Conservation (phyloP, 306 rosid species). For the Prunus salicina region DNA sequence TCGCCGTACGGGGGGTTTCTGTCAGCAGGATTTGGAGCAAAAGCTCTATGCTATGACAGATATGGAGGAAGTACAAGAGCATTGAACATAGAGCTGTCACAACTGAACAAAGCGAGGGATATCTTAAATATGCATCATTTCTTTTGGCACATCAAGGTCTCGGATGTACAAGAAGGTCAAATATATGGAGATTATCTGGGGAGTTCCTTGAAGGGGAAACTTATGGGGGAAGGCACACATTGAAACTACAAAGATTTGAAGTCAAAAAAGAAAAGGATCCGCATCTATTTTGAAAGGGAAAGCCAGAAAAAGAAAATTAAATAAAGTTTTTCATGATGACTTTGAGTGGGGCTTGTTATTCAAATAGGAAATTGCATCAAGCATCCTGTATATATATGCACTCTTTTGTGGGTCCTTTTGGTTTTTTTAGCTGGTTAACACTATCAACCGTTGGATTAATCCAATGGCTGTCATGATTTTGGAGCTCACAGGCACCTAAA, state of each 20-base stretch:
- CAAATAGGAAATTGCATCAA: no score
- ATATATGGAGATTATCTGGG: slow-evolving; percentile 35
- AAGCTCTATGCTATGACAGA: slow-evolving; percentile 48
- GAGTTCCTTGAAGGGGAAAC: slow-evolving; percentile 22
- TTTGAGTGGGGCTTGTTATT: no score
- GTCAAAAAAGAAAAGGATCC: neutral
- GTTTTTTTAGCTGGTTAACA: no score
- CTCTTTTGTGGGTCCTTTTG: no score
- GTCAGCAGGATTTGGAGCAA: slow-evolving; percentile 40
- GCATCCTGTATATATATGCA: no score
- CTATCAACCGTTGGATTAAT: no score
- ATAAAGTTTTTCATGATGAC: no score
- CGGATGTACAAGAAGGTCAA: slow-evolving; percentile 25
- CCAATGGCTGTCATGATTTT: no score
- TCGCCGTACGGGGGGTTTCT: slow-evolving; percentile 28
- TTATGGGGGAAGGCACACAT: slow-evolving; percentile 34
- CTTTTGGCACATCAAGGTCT: slow-evolving; percentile 25
- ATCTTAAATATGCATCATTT: slow-evolving; percentile 22
- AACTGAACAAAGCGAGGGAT: slow-evolving; percentile 26
- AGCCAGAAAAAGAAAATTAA: slow-evolving; percentile 1
- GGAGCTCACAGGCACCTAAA: no score
- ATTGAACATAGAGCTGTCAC: slow-evolving; percentile 42
- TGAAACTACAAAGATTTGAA: slow-evolving; percentile 15
- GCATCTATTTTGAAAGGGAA: neutral
- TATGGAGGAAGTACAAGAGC: slow-evolving; percentile 50